phyloP scores from a whole-genome alignment of 225 moss, liverwort and hornwort genomes.

The Climacium dendroides region DNA sequence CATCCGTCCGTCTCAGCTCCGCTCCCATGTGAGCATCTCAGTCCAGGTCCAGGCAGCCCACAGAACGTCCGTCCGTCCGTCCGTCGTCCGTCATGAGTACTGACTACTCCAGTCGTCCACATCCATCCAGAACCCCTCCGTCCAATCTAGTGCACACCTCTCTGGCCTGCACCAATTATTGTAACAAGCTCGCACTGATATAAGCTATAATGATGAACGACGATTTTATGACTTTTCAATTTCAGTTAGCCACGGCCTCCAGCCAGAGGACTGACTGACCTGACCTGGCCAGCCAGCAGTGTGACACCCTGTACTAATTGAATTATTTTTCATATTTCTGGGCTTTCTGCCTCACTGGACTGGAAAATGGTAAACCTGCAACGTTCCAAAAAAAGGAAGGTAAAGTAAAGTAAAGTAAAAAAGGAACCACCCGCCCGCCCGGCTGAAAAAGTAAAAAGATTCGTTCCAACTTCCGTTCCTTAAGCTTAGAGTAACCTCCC shows the following conservation, averaged over 20 bases:
- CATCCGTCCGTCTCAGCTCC: not conserved
- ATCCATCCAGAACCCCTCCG: not conserved
- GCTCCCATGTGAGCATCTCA: not conserved
- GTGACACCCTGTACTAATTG: not conserved
- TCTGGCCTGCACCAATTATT: slow-evolving; percentile 20
- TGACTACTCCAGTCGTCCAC: not conserved
- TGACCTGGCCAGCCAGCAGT: not conserved
- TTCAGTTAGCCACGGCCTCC: not conserved
- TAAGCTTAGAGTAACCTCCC: too few relatives aligned
- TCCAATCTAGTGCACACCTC: not conserved
- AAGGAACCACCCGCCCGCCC: too few relatives aligned
- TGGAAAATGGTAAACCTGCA: not conserved
- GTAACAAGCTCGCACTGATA: not conserved
- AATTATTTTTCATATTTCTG: not conserved
- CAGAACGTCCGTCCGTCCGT: not conserved
- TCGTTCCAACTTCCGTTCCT: too few relatives aligned
- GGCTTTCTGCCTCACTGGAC: not conserved
- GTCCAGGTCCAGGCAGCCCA: not conserved
- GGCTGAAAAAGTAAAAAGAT: not conserved
- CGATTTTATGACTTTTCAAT: not conserved
- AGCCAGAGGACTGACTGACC: not conserved
- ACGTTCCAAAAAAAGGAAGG: not conserved
- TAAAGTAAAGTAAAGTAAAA: too few relatives aligned
- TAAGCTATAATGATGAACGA: not conserved
- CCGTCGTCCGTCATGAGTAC: too few relatives aligned